Percentiles rank a stretch among this genome's conserved stretches.
Evolutionary conservation across 192 early-diverging fungal species (phyloP).

Genomic region (Gamsiella multidivaricata): DNA sequence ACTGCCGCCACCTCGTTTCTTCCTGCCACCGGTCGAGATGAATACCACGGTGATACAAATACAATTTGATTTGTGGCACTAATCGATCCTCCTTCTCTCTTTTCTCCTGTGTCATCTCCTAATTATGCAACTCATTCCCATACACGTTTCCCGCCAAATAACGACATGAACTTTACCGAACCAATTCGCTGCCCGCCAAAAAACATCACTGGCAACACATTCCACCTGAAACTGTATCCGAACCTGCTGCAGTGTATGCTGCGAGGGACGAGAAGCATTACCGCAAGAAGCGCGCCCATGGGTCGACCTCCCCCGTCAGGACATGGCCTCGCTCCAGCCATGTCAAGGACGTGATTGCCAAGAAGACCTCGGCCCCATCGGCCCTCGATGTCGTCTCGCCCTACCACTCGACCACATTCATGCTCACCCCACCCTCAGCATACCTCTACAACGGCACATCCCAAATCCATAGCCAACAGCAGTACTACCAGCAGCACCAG

Average conservation of each 20-base stretch:
- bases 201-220: background rate
- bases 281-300: background rate
- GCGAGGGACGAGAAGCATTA: background rate
- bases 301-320: conserved; percentile 18
- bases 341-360: conserved; percentile 39
- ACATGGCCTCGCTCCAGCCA: conserved; percentile 44
- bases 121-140: background rate
- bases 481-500: too few relatives aligned
- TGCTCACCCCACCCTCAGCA: conserved; percentile 47
- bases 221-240: background rate
- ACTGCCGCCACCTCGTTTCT: too few relatives aligned
- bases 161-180: too few relatives aligned
- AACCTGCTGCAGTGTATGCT: background rate
- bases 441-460: conserved; percentile 20
- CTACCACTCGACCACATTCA: conserved; percentile 49
- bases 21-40: too few relatives aligned
- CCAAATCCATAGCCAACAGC: background rate
- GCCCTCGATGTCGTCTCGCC: conserved; percentile 46
- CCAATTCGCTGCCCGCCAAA: background rate
- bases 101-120: background rate
- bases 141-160: conserved; percentile 11
- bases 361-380: conserved; percentile 28
- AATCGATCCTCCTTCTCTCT: background rate
- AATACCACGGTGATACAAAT: too few relatives aligned
- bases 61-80: too few relatives aligned